Conservation (phyloP, 148 eudicot species). For the Vaccinium macrocarpon region DNA sequence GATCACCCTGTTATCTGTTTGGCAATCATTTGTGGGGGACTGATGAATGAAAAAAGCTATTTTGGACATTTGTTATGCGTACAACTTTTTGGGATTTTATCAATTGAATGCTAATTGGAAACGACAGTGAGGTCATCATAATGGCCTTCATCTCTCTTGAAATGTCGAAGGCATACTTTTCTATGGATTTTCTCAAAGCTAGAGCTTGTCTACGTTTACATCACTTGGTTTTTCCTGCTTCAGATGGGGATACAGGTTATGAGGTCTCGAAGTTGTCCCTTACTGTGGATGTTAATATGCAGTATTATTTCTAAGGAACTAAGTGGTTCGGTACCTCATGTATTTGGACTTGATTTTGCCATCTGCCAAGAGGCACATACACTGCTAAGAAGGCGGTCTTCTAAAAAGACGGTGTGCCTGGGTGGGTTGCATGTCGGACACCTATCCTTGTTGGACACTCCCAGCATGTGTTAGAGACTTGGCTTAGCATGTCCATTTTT, state of each 20-base stretch:
- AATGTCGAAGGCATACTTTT: not conserved
- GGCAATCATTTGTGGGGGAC: too few relatives aligned
- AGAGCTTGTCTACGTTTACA: not conserved
- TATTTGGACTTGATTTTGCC: not conserved
- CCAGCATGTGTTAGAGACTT: not conserved
- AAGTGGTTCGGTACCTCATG: not conserved
- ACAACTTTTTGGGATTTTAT: not conserved
- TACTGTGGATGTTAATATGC: not conserved
- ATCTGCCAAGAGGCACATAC: not conserved
- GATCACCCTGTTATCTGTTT: not conserved
- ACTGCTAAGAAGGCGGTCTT: not conserved
- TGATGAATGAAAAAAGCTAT: not conserved
- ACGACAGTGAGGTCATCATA: not conserved
- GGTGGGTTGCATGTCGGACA: not conserved
- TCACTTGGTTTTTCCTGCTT: not conserved
- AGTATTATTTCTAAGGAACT: not conserved
- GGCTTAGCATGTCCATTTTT: not conserved
- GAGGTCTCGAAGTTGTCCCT: not conserved
- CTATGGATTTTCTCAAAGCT: not conserved
- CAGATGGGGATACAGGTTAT: not conserved
- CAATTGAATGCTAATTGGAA: not conserved
- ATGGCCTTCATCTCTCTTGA: not conserved
- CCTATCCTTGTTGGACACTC: not conserved
- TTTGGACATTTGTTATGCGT: not conserved
- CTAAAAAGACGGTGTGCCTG: not conserved